Evolutionary conservation across 129 eudicot species (phyloP).

Genomic region (Lactuca sativa): DNA sequence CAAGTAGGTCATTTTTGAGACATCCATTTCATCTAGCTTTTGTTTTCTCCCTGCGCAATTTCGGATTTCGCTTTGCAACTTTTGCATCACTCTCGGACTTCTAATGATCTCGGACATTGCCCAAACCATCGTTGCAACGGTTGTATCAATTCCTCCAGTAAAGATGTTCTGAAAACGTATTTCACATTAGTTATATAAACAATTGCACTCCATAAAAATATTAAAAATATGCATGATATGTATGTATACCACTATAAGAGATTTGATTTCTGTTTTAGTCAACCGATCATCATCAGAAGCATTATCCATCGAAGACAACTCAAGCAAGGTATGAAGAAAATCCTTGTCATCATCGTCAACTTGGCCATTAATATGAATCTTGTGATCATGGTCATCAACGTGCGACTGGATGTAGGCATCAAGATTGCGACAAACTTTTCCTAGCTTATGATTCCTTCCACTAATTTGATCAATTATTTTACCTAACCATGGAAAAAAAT

Average conservation of each 20-base stretch:
- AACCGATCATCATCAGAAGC: constrained; percentile 19
- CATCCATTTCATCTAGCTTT: constrained; percentile 31
- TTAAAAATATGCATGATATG: neutral
- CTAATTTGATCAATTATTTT: constrained; percentile 32
- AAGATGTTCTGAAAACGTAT: constrained; percentile 28
- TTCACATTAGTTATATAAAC: neutral
- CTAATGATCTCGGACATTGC: constrained; percentile 63
- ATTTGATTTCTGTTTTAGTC: constrained; percentile 47
- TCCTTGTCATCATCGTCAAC: constrained; percentile 9
- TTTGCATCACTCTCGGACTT: constrained; percentile 41
- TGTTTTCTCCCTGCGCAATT: constrained; percentile 6
- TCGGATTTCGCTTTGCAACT: constrained; percentile 49
- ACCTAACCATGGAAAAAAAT: constrained; percentile 38
- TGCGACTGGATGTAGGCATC: constrained; percentile 49
- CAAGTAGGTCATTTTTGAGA: constrained; percentile 50
- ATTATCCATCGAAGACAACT: constrained; percentile 23
- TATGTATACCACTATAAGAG: constrained; percentile 24
- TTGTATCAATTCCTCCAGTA: constrained; percentile 63
- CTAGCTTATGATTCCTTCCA: constrained; percentile 40
- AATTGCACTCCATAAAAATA: neutral
- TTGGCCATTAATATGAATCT: neutral
- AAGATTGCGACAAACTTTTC: constrained; percentile 23
- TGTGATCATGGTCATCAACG: constrained; percentile 32
- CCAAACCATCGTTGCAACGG: constrained; percentile 48
- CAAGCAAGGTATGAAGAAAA: constrained; percentile 47